Evolutionary conservation across 306 rosid species (phyloP), one percentile per base, ranked within the genome.

Genomic region (Biancaea sappan): DNA sequence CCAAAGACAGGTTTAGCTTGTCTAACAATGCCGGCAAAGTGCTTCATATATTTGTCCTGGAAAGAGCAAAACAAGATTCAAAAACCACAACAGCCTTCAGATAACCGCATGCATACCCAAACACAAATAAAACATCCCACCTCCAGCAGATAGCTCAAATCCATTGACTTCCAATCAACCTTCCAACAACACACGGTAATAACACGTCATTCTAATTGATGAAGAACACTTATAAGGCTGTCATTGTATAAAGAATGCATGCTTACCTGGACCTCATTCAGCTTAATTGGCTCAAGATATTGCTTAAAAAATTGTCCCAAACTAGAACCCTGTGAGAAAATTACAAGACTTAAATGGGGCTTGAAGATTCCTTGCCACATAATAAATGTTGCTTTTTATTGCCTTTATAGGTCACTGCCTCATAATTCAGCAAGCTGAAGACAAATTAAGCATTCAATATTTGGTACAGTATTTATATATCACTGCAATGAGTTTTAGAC

Each of bases 281-380:
- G 83, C 85, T 88, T 94, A 73, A 94, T 94, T 81, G 96, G 97
- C 85, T 87, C 92, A 73, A 94, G 98, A 78, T 91, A 94, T 69
- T 91, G 93, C 77, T 80, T 84, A 76, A 82, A 94, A 84, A 88
- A 94, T 76, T 88, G 98, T 60, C 97, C 98, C 86, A 91, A 50
- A 82, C 98, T 94, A 59, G 98, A 94, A 81, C 98, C 98, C 98
- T 91, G 81, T 69, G 69, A 61, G 59, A 80, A 60, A 72, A 79
- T 46, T 37, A 58, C 79, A 76, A 67, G 21, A 61, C 29, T 64
- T 74, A 51, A 56, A 63, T 64, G 53, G 69, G 22, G 43, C 73
- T 57, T 34, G 11, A 83, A 22, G 38, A 74, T 56, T 35, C 47
- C 24, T 66, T 69, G 19, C 43, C 15, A 25, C 51, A 59, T 32